These are phyloP conservation scores for Triangularia verruculosa DNA, from an alignment of 2,329 filamentous ascomycete genomes.

Conservation along the genomic window DNA sequence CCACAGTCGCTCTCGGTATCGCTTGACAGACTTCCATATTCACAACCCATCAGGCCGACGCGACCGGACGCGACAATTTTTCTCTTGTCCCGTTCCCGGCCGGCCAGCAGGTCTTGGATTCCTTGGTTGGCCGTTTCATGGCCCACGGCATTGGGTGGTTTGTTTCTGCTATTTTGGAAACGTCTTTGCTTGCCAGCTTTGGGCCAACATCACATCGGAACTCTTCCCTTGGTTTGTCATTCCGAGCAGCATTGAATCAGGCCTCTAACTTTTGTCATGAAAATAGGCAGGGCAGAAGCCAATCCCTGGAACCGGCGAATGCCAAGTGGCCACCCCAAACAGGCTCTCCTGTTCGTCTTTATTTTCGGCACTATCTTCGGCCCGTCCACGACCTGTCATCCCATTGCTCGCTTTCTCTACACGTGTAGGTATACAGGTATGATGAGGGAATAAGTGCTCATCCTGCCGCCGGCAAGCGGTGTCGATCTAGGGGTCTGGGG, in stretches of 20 bases:
- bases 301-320: background rate
- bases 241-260: background rate
- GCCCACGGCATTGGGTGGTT: background rate
- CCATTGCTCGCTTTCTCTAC: background rate
- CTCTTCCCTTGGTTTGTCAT: background rate
- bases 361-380: background rate
- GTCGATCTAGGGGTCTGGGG: background rate
- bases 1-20: too few relatives aligned
- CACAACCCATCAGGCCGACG: background rate
- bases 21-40: too few relatives aligned
- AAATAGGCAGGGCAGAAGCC: background rate
- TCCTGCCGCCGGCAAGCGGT: background rate
- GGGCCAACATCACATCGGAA: background rate
- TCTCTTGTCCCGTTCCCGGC: background rate
- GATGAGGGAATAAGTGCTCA: constrained; percentile 1
- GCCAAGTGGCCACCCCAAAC: constrained; percentile 1
- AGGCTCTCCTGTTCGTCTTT: background rate
- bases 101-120: background rate
- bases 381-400: background rate
- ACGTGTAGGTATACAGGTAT: background rate
- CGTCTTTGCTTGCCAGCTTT: background rate
- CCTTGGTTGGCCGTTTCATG: background rate
- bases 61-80: background rate
- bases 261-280: background rate
- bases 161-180: background rate